Evolutionary conservation across 495 filamentous ascomycete genomes (phyloP), one percentile per base, ranked within the genome.

Genomic region (Hyphodiscus hymeniophilus): DNA sequence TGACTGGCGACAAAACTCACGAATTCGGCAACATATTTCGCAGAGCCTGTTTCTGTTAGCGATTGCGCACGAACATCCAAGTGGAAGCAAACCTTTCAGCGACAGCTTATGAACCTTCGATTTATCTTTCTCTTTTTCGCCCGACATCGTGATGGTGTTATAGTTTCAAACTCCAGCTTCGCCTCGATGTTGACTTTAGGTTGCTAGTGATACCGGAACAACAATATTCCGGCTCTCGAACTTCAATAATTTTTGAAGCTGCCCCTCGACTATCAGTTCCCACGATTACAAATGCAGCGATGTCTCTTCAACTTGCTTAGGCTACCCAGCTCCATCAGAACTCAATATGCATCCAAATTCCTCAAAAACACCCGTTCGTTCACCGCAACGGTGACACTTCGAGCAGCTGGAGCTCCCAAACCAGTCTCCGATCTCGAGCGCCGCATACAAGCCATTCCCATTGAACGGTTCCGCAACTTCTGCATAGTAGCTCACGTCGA

Each of bases 401-500:
- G 41, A 17, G 42, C 17, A 32, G 57, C 58, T 24, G 39, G 35
- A 46, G 34, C 47, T 23, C 16, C 45, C 10, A 60, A 56, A 34
- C 16, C 26, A 17, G n/a, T 54, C 23, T 40, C 50, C 7, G 47
- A 57, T 10, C 54, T 60, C 38, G 92, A 97, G 63, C 67, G 68
- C 33, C 76, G 92, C 55, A 97, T 98, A 44, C 72, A 84, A 8
- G 81, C 75, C 0, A 95, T 98, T 50, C 92, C 92, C 3, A 78
- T 97, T 52, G 84, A 89, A 23, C 83, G 90, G 15, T 98, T 87
- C 63, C 83, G 92, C 31, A 98, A 98, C 63, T 89, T 98, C 61
- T 98, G 92, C 62, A 97, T 98, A 59, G 92, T 98, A 45, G 92
- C 92, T 4, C 92, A 98, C 64, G 94, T 98, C 65, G 92, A 98